These are phyloP conservation scores for Neurospora tetraspora DNA, from an alignment of 495 filamentous ascomycete genomes.

Conservation along the genomic window DNA sequence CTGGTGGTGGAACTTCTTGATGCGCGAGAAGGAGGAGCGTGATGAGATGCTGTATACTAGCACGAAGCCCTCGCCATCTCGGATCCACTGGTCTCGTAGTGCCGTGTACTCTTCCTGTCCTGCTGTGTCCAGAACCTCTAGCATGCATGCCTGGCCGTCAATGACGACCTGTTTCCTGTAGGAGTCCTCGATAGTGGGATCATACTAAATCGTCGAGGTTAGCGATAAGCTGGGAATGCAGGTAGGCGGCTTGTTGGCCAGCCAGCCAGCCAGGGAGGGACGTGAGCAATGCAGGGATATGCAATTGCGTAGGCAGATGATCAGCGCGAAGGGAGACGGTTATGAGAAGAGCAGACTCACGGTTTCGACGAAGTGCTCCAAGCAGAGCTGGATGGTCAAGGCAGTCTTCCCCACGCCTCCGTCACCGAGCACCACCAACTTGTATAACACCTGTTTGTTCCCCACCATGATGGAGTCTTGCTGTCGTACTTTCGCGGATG, in stretches of 20 bases:
- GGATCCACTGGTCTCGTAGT: slow-evolving; percentile 94
- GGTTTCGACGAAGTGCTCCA: slow-evolving; percentile 52
- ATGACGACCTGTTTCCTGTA: slow-evolving; percentile 98
- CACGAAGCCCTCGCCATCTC: slow-evolving; percentile 94
- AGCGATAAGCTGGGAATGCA: not conserved
- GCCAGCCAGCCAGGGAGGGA: not conserved
- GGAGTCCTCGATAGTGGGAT: slow-evolving; percentile 95
- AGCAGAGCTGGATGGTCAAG: slow-evolving; percentile 85
- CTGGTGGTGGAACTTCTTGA: slow-evolving; percentile 90
- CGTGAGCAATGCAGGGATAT: not conserved
- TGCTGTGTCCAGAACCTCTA: slow-evolving; percentile 95
- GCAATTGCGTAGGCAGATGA: not conserved
- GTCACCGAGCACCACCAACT: slow-evolving; percentile 89
- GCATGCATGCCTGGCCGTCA: slow-evolving; percentile 92
- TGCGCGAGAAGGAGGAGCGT: slow-evolving; percentile 85
- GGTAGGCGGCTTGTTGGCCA: not conserved
- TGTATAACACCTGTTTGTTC: slow-evolving; percentile 87
- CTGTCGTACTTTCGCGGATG: slow-evolving; percentile 4
- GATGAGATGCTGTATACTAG: slow-evolving; percentile 98
- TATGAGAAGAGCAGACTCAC: slow-evolving; percentile 21
- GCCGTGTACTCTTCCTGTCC: slow-evolving; percentile 99
- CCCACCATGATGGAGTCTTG: slow-evolving; percentile 39
- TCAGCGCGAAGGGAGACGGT: slow-evolving; percentile 1
- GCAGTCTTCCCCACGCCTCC: slow-evolving; percentile 86
- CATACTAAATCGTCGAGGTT: slow-evolving; percentile 47